Evolutionary conservation across 2,329 filamentous ascomycete genomes (phyloP).

Genomic region (Paecilomyces dactylethromorphus): DNA sequence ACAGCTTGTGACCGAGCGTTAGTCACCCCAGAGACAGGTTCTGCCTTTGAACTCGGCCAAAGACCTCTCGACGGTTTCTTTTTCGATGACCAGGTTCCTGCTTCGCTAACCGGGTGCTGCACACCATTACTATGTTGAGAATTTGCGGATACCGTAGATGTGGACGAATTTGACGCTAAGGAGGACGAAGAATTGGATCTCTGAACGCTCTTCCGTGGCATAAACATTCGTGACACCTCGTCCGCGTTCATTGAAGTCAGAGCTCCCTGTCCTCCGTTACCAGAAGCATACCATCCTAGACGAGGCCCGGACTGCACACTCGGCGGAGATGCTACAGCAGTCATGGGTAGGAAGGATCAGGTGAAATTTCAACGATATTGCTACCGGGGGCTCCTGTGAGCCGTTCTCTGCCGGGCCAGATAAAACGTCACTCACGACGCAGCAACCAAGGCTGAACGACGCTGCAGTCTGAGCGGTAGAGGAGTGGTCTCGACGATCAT

Average conservation of each 20-base stretch:
- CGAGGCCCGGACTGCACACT: conserved; percentile 56
- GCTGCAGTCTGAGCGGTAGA: conserved; percentile 1
- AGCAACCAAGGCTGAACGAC: conserved; percentile 1
- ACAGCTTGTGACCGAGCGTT: conserved; percentile 57
- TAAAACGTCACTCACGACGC: background rate
- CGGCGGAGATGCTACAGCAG: conserved; percentile 60
- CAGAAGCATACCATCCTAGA: conserved; percentile 54
- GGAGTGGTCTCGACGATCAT: conserved; percentile 3
- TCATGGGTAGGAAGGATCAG: conserved; percentile 45
- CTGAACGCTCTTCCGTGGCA: conserved; percentile 79
- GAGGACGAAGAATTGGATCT: conserved; percentile 89
- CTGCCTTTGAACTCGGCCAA: conserved; percentile 61
- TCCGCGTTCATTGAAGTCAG: conserved; percentile 71
- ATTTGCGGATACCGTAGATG: conserved; percentile 31
- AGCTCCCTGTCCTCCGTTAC: conserved; percentile 54
- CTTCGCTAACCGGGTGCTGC: conserved; percentile 29
- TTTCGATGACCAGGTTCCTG: conserved; percentile 34
- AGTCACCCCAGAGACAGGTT: conserved; percentile 57
- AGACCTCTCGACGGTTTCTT: conserved; percentile 47
- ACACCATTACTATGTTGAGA: conserved; percentile 32
- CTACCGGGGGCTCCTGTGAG: background rate
- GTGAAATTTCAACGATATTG: background rate
- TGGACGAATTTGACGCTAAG: conserved; percentile 57
- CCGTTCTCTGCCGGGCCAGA: background rate
- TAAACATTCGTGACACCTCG: conserved; percentile 80